Conservation (phyloP, 495 filamentous ascomycete species). For the Cladorrhinum samala region DNA sequence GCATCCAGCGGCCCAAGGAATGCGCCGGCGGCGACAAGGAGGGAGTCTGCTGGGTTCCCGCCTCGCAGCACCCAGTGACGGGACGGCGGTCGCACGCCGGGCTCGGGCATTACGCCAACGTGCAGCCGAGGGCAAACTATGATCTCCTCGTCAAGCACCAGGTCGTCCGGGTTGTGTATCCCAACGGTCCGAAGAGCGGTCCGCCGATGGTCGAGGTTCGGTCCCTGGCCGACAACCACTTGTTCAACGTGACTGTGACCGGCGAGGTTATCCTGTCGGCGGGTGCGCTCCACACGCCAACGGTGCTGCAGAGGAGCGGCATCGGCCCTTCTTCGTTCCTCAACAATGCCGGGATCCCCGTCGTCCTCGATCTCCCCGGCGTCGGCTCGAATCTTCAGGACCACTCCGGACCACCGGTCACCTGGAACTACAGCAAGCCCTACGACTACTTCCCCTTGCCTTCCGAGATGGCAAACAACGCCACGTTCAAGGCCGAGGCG, state of each 20-base stretch:
- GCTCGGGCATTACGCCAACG: conserved; percentile 31
- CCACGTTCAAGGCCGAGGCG: conserved; percentile 18
- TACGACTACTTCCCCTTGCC: conserved; percentile 11
- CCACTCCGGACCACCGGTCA: conserved; percentile 16
- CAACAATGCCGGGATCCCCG: conserved; percentile 4
- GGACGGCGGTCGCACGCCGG: conserved; percentile 33
- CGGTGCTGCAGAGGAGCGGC: conserved; percentile 18
- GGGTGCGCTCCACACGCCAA: conserved; percentile 15
- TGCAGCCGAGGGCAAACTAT: conserved; percentile 28
- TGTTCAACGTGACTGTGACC: conserved; percentile 17
- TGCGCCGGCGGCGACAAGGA: conserved; percentile 24
- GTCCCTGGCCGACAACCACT: conserved; percentile 10
- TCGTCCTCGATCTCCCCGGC: conserved; percentile 17
- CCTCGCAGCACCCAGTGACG: conserved; percentile 26
- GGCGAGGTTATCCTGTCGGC: conserved; percentile 20
- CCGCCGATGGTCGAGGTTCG: conserved; percentile 21
- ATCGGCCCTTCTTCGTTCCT: conserved; percentile 17
- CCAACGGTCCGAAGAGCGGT: conserved; percentile 7
- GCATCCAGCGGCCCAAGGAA: conserved; percentile 9
- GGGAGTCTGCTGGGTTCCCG: conserved; percentile 23
- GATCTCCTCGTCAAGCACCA: conserved; percentile 31
- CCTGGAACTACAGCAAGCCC: conserved; percentile 15
- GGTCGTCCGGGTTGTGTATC: conserved; percentile 20
- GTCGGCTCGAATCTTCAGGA: conserved; percentile 23
- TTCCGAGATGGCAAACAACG: conserved; percentile 10